Conservation (phyloP, 352 stramenopile species). For the Albugo laibachii region DNA sequence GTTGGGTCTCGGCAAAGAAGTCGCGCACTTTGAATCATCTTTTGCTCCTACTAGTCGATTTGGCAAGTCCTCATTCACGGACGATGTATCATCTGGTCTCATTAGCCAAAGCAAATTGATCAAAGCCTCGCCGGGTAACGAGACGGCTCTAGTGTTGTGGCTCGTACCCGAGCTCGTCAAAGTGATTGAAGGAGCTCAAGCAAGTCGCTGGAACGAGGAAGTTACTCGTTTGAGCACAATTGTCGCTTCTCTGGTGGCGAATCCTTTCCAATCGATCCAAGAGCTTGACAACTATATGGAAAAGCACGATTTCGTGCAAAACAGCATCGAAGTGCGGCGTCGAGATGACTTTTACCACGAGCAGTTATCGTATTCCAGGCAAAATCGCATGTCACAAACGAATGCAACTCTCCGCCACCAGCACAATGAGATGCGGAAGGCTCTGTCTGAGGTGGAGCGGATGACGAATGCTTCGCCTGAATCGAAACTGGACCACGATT, state of each 20-base stretch:
- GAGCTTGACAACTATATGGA: constrained; percentile 30
- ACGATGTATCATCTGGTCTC: constrained; percentile 9
- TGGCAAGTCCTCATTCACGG: constrained; percentile 7
- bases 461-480: constrained; percentile 17
- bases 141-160: constrained; percentile 59
- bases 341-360: constrained; percentile 72
- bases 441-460: constrained; percentile 36
- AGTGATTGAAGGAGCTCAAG: constrained; percentile 40
- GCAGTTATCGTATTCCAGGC: constrained; percentile 56
- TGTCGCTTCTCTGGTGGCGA: constrained; percentile 31
- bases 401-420: constrained; percentile 31
- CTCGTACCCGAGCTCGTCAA: constrained; percentile 46
- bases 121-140: constrained; percentile 41
- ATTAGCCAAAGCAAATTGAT: constrained; percentile 33
- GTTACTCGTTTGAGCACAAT: constrained; percentile 46
- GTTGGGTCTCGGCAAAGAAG: constrained; percentile 50
- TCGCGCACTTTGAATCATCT: constrained; percentile 46
- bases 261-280: constrained; percentile 45
- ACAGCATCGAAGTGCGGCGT: constrained; percentile 53
- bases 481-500: constrained; percentile 5
- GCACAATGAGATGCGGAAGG: constrained; percentile 36
- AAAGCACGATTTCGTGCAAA: constrained; percentile 35
- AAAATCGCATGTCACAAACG: constrained; percentile 16
- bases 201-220: constrained; percentile 49
- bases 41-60: constrained; percentile 32